These are phyloP conservation scores for Trichoderma endophyticum DNA, from an alignment of 2,329 filamentous ascomycete species.

Conservation along the genomic window DNA sequence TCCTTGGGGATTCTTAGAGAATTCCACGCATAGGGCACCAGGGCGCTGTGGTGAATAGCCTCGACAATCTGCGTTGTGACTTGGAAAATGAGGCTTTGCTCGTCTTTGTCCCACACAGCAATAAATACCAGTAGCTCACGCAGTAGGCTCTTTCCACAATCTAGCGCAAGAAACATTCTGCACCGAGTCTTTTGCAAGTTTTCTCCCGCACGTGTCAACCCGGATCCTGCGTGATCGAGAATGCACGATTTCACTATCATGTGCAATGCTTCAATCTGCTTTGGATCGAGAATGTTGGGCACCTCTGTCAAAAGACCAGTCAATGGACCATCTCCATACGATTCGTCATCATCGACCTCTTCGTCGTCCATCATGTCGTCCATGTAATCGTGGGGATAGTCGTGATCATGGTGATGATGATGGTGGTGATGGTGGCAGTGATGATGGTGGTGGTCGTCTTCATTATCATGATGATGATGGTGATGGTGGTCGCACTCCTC, in stretches of 20 bases:
- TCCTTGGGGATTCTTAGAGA: conserved; percentile 90
- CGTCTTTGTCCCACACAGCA: conserved; percentile 92
- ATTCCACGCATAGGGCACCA: conserved; percentile 90
- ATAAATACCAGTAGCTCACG: conserved; percentile 93
- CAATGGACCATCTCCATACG: conserved; percentile 73
- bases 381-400: conserved; percentile 44
- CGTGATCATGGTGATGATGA: conserved; percentile 36
- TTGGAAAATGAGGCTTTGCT: conserved; percentile 92
- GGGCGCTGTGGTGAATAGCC: conserved; percentile 80
- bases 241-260: conserved; percentile 98
- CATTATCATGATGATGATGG: conserved; percentile 27
- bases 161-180: conserved; percentile 82
- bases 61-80: conserved; percentile 96
- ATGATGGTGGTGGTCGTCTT: conserved; percentile 29
- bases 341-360: conserved; percentile 70
- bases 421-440: conserved; percentile 32
- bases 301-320: conserved; percentile 89
- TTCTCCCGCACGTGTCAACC: conserved; percentile 63
- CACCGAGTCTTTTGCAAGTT: conserved; percentile 89
- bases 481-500: conserved; percentile 46
- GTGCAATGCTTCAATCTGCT: conserved; percentile 91
- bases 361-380: conserved; percentile 63
- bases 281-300: conserved; percentile 87
- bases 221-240: conserved; percentile 73
- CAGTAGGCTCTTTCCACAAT: conserved; percentile 84